These are phyloP conservation scores for Aspergillus tanneri DNA, from an alignment of 2,329 filamentous ascomycete genomes.

Conservation along the genomic window DNA sequence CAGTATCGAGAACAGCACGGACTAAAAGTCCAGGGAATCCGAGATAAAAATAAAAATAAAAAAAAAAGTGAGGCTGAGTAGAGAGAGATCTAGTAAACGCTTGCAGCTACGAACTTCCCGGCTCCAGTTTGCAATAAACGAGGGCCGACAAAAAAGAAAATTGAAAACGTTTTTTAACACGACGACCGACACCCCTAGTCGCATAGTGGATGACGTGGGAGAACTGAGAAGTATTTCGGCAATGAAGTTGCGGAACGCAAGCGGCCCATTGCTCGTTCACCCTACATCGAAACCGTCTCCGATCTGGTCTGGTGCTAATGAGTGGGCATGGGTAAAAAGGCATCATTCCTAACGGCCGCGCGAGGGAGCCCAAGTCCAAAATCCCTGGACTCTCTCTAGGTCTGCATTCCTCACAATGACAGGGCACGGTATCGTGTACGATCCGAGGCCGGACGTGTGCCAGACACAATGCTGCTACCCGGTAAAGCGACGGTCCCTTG, in stretches of 20 bases:
- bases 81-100: neutral
- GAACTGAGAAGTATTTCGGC: neutral
- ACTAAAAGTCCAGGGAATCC: neutral
- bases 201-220: slow-evolving; percentile 16
- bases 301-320: neutral
- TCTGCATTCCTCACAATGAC: slow-evolving; percentile 14
- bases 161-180: too few relatives aligned
- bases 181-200: too few relatives aligned
- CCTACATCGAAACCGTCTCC: neutral
- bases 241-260: neutral
- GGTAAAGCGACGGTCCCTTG: neutral
- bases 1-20: slow-evolving; percentile 3
- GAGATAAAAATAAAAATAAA: slow-evolving; percentile 3
- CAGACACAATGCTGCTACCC: slow-evolving; percentile 13
- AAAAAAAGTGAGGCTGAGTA: slow-evolving; percentile 19
- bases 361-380: neutral
- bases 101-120: slow-evolving; percentile 11
- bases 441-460: slow-evolving; percentile 11
- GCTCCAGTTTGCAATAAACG: slow-evolving; percentile 6
- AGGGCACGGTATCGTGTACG: slow-evolving; percentile 13
- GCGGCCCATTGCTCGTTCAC: neutral
- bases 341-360: slow-evolving; percentile 7
- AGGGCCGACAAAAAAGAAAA: slow-evolving; percentile 2
- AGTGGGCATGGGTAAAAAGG: neutral
- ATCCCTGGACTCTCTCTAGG: neutral